Evolutionary conservation across 2,329 filamentous ascomycete species (phyloP).

Genomic region (Colletotrichum shisoi): DNA sequence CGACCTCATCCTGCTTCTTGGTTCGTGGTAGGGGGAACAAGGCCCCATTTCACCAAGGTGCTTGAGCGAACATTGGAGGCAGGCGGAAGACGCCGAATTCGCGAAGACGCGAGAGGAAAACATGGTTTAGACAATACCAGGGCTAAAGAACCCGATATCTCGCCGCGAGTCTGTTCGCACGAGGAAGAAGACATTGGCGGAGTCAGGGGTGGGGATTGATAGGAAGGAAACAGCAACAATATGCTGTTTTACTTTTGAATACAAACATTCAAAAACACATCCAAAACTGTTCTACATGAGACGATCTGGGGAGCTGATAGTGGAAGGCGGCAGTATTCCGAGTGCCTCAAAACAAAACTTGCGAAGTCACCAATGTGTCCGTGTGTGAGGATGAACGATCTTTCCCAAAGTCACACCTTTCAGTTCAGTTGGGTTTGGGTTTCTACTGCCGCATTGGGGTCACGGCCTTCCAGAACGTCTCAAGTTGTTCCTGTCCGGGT

Average conservation of each 20-base stretch:
- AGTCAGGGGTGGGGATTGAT: background rate
- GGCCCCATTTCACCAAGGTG: background rate
- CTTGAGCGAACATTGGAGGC: background rate
- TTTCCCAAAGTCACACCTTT: background rate
- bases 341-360: too few species aligned
- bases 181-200: constrained; percentile 1
- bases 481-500: constrained; percentile 5
- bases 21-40: too few species aligned
- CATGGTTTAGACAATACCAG: constrained; percentile 38
- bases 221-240: constrained; percentile 1
- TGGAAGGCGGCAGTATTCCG: too few species aligned
- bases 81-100: constrained; percentile 6
- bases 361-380: too few species aligned
- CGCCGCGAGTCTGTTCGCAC: background rate
- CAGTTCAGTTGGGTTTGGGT: background rate
- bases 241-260: constrained; percentile 1
- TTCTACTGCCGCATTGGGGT: background rate
- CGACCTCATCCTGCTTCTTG: too few species aligned
- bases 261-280: constrained; percentile 10
- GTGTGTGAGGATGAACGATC: background rate
- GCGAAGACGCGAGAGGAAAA: constrained; percentile 13
- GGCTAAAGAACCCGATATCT: constrained; percentile 30
- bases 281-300: background rate
- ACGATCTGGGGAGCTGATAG: background rate
- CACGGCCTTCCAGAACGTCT: constrained; percentile 33